Base-by-base conservation (phyloP, 495 filamentous ascomycete species). In the Extremus antarcticus region DNA sequence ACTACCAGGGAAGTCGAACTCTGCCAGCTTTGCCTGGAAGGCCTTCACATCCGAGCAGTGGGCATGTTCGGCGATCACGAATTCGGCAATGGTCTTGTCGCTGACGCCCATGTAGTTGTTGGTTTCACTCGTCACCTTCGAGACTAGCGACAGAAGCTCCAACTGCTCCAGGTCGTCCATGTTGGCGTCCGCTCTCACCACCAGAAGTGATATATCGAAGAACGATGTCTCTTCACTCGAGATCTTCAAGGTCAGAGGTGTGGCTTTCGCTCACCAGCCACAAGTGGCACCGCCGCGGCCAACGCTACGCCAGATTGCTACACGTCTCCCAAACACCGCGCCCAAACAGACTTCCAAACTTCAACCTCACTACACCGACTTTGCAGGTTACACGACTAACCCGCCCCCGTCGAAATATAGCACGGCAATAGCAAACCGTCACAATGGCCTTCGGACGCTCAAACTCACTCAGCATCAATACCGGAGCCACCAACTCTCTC, bases 11-110 rank as follows among this genome's bases (percentile, higher is more conserved):
- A 95, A 95, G 40, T 94, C 90, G 53, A 84, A 88, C 11, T 84
- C 87, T 53, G 81, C 79, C 53, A 91, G 78, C 58, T 79, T 73
- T 61, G 77, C 74, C 71, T 82, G 79, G 71, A 95, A 95, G 3
- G 85, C 81, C 16, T 74, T 65, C 46, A 87, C 72, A 1, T 75
- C 77, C 17, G 69, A 71, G 72, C 82, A 88, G 81, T 90, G 80
- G 63, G 85, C 65, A 62, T 94, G 88, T 61, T 94, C 87, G 57
- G 83, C 87, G 61, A 98, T 95, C 53, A 97, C 78, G 67, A 94
- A 98, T 68, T 97, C 92, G 49, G 92, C 90, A 17, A 97, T 75
- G 0, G 88, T 95, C 72, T 94, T 95, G 66, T 98, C 91, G 68
- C 75, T 86, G 64, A 96, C 83, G 29, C 91, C 89, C 51, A 98